These are phyloP conservation scores for Exophiala viscosa DNA, from an alignment of 2,329 filamentous ascomycete species.

Conservation along the genomic window DNA sequence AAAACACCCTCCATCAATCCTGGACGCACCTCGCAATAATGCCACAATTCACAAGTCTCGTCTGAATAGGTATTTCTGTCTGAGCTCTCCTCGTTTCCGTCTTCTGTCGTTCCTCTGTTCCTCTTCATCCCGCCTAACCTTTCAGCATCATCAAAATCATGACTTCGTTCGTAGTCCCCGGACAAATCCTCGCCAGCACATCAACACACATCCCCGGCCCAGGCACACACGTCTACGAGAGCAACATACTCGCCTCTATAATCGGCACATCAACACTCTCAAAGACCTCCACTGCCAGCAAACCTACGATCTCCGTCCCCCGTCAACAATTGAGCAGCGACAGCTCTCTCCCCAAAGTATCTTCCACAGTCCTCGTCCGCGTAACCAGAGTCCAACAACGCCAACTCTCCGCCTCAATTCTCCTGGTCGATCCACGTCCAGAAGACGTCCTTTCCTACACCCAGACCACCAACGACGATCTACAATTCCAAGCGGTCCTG, in stretches of 20 bases:
- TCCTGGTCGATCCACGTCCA: conserved; percentile 62
- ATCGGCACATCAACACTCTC: conserved; percentile 64
- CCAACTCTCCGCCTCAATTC: conserved; percentile 80
- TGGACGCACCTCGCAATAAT: neutral
- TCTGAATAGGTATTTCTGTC: neutral
- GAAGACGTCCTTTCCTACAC: conserved; percentile 25
- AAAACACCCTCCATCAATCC: neutral
- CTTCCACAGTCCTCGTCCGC: conserved; percentile 74
- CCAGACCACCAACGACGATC: conserved; percentile 57
- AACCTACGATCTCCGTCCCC: conserved; percentile 35
- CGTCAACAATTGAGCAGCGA: conserved; percentile 48
- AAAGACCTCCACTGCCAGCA: conserved; percentile 34
- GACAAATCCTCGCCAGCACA: conserved; percentile 69
- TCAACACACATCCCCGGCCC: conserved; percentile 68
- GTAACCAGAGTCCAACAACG: conserved; percentile 81
- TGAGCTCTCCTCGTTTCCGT: neutral
- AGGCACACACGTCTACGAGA: conserved; percentile 77
- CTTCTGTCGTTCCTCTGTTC: neutral
- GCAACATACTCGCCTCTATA: conserved; percentile 75
- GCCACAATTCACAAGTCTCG: neutral
- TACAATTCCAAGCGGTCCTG: conserved; percentile 74
- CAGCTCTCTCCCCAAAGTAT: conserved; percentile 61
- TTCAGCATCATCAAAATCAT: neutral
- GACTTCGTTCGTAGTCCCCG: conserved; percentile 50
- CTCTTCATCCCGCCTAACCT: neutral